These are phyloP conservation scores for Yamadazyma atmosphaerica DNA, from an alignment of 1,139 yeast genomes.

Conservation along the genomic window DNA sequence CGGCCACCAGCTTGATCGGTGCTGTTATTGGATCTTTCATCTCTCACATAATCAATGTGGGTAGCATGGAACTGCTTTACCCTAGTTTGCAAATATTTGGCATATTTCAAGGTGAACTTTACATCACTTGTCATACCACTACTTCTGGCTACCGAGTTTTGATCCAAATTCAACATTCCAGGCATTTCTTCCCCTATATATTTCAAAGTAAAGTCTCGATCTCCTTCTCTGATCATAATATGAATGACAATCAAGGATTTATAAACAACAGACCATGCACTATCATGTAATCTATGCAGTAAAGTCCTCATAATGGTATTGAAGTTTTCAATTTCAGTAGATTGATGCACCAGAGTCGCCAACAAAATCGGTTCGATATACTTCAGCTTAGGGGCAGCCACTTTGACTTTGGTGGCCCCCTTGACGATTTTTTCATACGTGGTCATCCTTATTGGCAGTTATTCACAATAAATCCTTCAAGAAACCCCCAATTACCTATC, in stretches of 20 bases:
- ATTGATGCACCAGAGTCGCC: constrained; percentile 57
- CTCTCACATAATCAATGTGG: constrained; percentile 76
- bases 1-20: constrained; percentile 57
- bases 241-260: constrained; percentile 84
- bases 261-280: constrained; percentile 89
- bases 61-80: constrained; percentile 69
- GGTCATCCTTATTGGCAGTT: too few relatives aligned
- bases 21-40: constrained; percentile 53
- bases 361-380: constrained; percentile 89
- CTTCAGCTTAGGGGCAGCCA: constrained; percentile 98
- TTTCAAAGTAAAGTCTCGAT: constrained; percentile 62
- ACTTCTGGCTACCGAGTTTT: constrained; percentile 30
- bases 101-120: constrained; percentile 64
- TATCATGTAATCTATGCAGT: constrained; percentile 61
- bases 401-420: constrained; percentile 55
- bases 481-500: too few relatives aligned
- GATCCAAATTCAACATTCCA: constrained; percentile 51
- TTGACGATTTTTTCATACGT: constrained; percentile 49
- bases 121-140: constrained; percentile 51
- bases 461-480: too few relatives aligned
- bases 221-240: constrained; percentile 92
- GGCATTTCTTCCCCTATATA: constrained; percentile 62
- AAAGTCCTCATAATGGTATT: constrained; percentile 68
- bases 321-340: constrained; percentile 54
- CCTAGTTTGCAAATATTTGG: constrained; percentile 67